phyloP scores from a whole-genome alignment of 192 early-diverging fungal species.

The Cetraspora pellucida region DNA sequence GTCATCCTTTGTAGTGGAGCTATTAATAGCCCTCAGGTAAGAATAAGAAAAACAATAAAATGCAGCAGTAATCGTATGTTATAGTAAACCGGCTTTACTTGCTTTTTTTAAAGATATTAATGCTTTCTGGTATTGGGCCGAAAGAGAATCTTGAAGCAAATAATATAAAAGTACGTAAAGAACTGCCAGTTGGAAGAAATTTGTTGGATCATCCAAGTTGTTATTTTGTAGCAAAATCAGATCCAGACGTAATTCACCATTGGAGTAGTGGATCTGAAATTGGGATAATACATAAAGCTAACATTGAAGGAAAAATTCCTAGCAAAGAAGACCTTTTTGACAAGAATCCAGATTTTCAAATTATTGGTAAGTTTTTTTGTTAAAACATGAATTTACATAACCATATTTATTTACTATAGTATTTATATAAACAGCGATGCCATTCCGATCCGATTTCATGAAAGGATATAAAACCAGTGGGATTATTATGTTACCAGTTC shows the following conservation, averaged over 20 bases:
- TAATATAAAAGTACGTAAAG: conserved; percentile 16
- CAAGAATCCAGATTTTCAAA: not conserved
- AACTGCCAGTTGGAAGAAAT: not conserved
- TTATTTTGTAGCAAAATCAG: not conserved
- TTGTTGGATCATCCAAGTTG: not conserved
- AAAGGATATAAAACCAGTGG: too few species aligned
- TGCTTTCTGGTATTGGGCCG: conserved; percentile 4
- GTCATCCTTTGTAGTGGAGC: not conserved
- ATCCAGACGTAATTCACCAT: not conserved
- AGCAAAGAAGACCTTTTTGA: not conserved
- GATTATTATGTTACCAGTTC: too few species aligned
- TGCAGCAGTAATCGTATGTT: not conserved
- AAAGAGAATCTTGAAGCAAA: not conserved
- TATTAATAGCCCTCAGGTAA: conserved; percentile 4
- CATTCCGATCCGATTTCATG: too few species aligned
- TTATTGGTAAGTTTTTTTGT: not conserved
- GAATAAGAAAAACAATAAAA: not conserved
- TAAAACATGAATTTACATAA: too few species aligned
- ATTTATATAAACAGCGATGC: too few species aligned
- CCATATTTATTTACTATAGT: too few species aligned
- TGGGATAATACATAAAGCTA: not conserved
- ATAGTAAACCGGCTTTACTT: not conserved
- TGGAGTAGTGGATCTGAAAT: not conserved
- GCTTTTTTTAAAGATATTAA: not conserved
- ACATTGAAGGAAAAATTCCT: not conserved